phyloP scores from a whole-genome alignment of 768 basidiomycete genomes.

The Mycena filopes region DNA sequence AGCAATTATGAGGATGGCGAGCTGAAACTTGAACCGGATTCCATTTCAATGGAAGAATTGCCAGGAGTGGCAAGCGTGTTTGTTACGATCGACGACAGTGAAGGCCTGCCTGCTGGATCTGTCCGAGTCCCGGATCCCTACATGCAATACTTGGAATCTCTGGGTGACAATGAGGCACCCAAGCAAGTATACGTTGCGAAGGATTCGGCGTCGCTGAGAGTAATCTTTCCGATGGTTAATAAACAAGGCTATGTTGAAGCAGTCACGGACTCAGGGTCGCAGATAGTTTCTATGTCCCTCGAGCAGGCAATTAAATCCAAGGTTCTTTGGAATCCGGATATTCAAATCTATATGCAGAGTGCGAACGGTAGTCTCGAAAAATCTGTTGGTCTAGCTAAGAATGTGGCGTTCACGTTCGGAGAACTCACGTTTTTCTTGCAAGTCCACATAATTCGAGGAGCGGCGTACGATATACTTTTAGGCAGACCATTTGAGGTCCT shows the following conservation, averaged over 20 bases:
- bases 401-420: no score
- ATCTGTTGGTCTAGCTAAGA: no score
- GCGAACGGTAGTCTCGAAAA: no score
- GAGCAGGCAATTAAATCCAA: no score
- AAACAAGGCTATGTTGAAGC: no score
- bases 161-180: neutral
- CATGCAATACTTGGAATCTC: no score
- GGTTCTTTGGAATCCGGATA: no score
- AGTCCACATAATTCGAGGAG: constrained; percentile 39
- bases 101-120: neutral
- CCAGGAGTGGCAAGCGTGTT: neutral
- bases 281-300: no score
- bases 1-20: no score
- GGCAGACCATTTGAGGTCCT: constrained; percentile 44
- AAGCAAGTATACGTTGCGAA: neutral
- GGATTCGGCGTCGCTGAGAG: neutral
- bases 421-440: constrained; percentile 39
- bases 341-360: no score
- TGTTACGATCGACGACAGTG: neutral
- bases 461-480: constrained; percentile 40
- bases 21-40: neutral
- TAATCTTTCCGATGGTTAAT: no score
- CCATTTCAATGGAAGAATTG: neutral
- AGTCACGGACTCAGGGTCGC: no score
- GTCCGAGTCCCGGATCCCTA: neutral